Evolutionary conservation across 2,329 filamentous ascomycete genomes (phyloP), one percentile per base, ranked within the genome.

Genomic region (Leptodontidium sp.): DNA sequence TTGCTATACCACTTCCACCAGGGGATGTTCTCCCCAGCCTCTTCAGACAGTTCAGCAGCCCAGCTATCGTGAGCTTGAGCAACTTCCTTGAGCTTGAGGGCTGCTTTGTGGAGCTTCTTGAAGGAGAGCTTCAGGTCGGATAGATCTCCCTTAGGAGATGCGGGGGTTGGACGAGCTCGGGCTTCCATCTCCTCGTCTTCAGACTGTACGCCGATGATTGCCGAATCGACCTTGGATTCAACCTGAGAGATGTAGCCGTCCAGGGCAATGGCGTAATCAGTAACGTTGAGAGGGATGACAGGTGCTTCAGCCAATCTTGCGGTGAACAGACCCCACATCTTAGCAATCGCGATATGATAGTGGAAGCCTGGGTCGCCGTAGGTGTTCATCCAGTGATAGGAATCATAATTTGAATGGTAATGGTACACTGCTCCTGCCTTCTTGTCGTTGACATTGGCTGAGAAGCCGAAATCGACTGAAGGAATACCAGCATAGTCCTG

Each of bases 361-460:
- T 86, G 82, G 62, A 87, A 88, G 0, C 82, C 84, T 0, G 85
- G 85, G 72, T 97, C 93, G 4, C 93, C 93, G 73, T 88, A 93
- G 2, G 83, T 90, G 15, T 90, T 85, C 92, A 96, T 96, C 93
- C 93, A 97, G 75, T 90, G 83, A 77, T 92, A 94, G 43, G 87
- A 92, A 77, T 97, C 93, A 77, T 94, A 97, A 80, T 96, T 96
- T 70, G 88, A 87, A 78, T 97, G 93, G 76, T 96, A 97, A 72
- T 92, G 90, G 77, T 91, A 93, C 7, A 93, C 82, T 0, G 90
- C 85, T 24, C 68, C 70, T 14, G 62, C 70, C 55, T 65, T 65
- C 29, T 71, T 61, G 17, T 69, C 71, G 11, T 57, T 35, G 50
- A 47, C 38, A 57, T 57, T 38, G 14, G 32, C 32, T 32, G 72